Evolutionary conservation across 1,284 basidiomycete genomes (phyloP), one percentile per base, ranked within the genome.

Genomic region (Porphyrellus sp.): DNA sequence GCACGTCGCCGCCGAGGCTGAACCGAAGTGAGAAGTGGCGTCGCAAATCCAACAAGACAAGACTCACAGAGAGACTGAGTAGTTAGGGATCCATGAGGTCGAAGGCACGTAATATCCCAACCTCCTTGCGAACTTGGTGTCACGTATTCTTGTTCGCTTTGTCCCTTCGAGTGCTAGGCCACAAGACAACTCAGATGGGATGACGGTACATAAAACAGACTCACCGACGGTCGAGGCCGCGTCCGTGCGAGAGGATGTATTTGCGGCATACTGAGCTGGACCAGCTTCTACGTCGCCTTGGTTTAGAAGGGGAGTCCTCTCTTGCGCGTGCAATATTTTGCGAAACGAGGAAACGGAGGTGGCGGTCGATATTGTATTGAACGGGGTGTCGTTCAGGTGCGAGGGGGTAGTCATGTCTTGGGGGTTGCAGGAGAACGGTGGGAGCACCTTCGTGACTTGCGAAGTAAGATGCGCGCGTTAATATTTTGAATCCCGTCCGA

Each of bases 61-160:
- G 20, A 74, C 89, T 63, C 63, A 91, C 86, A 87, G 69, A 11
- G 82, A 82, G 41, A 82, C 67, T 0, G 80, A 84, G 68, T 97
- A 97, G 46, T 83, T 78, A 1, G 93, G 93, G 53, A 96, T 83
- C 93, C 93, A 97, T 31, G 76, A 73, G 11, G 77, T 79, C 1
- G 83, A 84, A 2, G 87, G 86, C 44, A 89, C 74, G 57, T 89
- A 89, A 62, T 89, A 89, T 59, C 76, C 77, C 30, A 77, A 58
- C 59, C 64, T 72, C 33, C 58, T 63, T 25, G 52, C 64, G 5
- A 71, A 67, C 47, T 59, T 70, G 49, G 65, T 63, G 53, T 65
- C 54, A n/a, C 58, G 55, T 23, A 58, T 63, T 11, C 46, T 57
- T 5, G 48, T 43, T 41, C 56, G 55, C 43, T 58, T 63, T n/a